Conservation (phyloP, 2,329 filamentous ascomycete species). For the Biscogniauxia sp. region DNA sequence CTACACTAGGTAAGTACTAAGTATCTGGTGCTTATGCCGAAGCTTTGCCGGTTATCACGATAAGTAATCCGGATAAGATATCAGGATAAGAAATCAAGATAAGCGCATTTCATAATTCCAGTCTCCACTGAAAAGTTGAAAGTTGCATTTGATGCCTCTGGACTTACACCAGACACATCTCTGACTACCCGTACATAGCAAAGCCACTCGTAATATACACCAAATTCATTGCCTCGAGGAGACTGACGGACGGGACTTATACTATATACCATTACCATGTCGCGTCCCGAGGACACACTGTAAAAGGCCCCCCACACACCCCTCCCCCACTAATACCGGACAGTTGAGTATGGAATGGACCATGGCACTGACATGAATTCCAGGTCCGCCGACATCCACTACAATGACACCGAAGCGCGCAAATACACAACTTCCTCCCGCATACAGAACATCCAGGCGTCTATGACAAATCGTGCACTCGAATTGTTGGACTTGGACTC, state of each 20-base stretch:
- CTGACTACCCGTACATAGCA: too few species aligned
- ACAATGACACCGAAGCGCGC: constrained; percentile 90
- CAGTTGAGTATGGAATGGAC: too few species aligned
- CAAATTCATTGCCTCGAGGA: neutral
- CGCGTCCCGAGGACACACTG: constrained; percentile 93
- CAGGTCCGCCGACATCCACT: constrained; percentile 94
- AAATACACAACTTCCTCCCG: constrained; percentile 97
- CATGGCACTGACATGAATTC: constrained; percentile 24
- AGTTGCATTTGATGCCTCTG: neutral
- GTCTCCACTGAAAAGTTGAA: constrained; percentile 30
- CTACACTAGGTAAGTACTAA: too few species aligned
- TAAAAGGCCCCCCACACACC: constrained; percentile 38
- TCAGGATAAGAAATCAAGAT: constrained; percentile 18
- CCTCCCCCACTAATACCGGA: constrained; percentile 6
- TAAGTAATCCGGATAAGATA: constrained; percentile 15
- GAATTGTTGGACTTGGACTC: constrained; percentile 78
- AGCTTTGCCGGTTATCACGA: constrained; percentile 15
- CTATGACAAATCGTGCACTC: constrained; percentile 91
- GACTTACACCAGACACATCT: neutral
- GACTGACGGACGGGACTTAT: too few species aligned
- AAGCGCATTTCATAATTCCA: neutral
- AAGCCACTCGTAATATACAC: neutral
- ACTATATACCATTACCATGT: constrained; percentile 61
- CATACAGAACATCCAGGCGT: constrained; percentile 91
- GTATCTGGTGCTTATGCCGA: too few species aligned